Evolutionary conservation across 768 basidiomycete genomes (phyloP), one percentile per base, ranked within the genome.

Genomic region (Pleurotus ostreatus): DNA sequence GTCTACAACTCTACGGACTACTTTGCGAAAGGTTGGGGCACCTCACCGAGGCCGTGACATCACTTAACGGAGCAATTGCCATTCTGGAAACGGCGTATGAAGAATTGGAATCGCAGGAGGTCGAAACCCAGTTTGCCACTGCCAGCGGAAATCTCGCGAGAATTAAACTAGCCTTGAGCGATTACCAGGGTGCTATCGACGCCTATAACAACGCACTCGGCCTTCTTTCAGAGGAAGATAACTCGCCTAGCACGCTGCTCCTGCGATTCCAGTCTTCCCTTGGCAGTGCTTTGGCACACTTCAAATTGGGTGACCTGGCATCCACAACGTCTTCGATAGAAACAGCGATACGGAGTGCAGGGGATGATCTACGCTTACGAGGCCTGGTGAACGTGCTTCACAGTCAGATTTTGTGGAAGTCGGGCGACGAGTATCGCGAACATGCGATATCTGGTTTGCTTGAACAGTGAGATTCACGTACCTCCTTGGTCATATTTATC

Each of bases 71-170:
- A 25, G 85, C 89, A 0, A 90, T 92, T 12, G 57, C 69, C 3
- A 75, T 94, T 8, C 73, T 98, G n/a, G 96, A 98, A 68, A 78
- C 83, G 1, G 79, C 81, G 23, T 99, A 97, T 71, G 97, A 99
- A 67, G 84, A 88, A 53, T 82, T 81, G 12, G 97, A 99, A 68
- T 88, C 92, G 53, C 70, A 85, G 1, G 72, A 76, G 20, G 82
- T 92, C 9, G 97, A 98, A 69, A 73, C 77, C 49, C 85, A 82
- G 53, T 99, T 88, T 64, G 83, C 81, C 4, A 82, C 94, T 39
- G 91, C 94, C 0, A 89, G 94, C 59, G 74, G 82, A 20, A 96
- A 89, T 57, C 73, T 93, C 6, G 97, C 87, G 0, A 83, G 97
- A 8, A 67, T 96, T 22, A 78, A 82, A 16, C 72, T 96, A n/a